Base-by-base conservation (phyloP, 2,329 filamentous ascomycete genomes). In the Aspergillus terreus region DNA sequence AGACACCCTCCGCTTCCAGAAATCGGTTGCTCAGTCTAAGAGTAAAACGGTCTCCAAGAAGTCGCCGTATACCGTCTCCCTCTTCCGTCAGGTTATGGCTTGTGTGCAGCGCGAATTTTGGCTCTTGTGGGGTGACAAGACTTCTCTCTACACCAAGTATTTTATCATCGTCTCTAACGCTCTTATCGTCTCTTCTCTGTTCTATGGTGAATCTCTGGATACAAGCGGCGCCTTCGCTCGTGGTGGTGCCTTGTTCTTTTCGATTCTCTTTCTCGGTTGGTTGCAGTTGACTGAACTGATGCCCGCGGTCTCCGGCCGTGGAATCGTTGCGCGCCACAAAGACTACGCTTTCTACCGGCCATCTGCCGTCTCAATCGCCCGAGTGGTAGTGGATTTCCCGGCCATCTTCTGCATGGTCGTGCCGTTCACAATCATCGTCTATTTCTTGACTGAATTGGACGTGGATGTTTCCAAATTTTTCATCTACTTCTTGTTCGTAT, bases 221-320 rank as follows among this genome's bases (percentile, higher is more conserved):
- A 85, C 83, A 1, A 76, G 73, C 38, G 84, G 84, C 33, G 81
- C 83, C 11, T 88, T 87, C 66, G 73, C 78, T 4, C 77, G 84
- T 58, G 82, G 84, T 6, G 84, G 85, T 65, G 76, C 80, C 6
- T 69, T 83, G 7, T 87, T 87, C 76, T 86, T 87, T 71, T 83
- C 81, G 1, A 83, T 86, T 56, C 66, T 87, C 27, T 85, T 87
- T 70, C 74, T 87, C 5, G 78, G 78, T 50, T 87, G 84, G 84
- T 77, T 94, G 4, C 88, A 92, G 54, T 73, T 95, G 44, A 83
- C 85, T 0, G 89, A 95, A 67, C 77, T 92, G 49, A 90, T 88
- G 80, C 86, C 86, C 57, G 88, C 87, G 42, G 85, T 92, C 7
- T 81, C 82, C 46, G 86, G 88, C 4, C 79, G 89, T 50, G 78